Percentiles rank a stretch among this genome's conserved stretches.
These are phyloP conservation scores for Eucalyptus tenuipes DNA, from an alignment of 345 rosid genomes.

Conservation along the genomic window DNA sequence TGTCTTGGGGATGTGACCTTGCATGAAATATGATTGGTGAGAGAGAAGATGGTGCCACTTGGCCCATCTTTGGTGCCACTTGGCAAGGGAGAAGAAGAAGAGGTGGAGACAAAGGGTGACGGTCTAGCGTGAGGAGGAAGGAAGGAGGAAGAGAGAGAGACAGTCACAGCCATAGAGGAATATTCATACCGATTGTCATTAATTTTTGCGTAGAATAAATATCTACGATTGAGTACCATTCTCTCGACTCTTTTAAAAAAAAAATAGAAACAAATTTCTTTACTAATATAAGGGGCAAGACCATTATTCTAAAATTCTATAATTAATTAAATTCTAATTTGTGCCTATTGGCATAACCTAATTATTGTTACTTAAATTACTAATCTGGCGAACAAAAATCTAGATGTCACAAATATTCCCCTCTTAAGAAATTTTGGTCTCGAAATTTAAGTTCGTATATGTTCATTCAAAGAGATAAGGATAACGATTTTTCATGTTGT, in stretches of 20 bases:
- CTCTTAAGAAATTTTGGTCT: too few relatives aligned
- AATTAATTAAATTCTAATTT: too few relatives aligned
- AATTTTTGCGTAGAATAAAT: too few relatives aligned
- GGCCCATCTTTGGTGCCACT: neutral
- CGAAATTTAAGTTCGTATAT: too few relatives aligned
- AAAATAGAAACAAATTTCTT: too few relatives aligned
- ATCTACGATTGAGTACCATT: accelerated
- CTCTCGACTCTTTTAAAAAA: neutral
- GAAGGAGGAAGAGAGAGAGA: neutral
- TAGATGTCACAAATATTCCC: neutral
- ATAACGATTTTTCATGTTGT: too few relatives aligned
- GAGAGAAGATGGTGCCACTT: neutral
- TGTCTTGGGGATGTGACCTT: neutral
- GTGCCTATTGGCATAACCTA: neutral
- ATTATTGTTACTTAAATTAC: too few relatives aligned
- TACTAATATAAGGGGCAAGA: neutral
- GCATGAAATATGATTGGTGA: neutral
- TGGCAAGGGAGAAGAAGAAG: neutral
- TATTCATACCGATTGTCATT: neutral
- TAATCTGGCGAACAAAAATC: neutral
- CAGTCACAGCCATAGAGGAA: neutral
- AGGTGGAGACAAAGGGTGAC: neutral
- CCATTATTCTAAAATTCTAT: too few relatives aligned
- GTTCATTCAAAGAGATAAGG: too few relatives aligned
- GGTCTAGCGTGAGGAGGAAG: neutral